Evolutionary conservation across 805 yeast genomes (phyloP), one percentile per base, ranked within the genome.

Genomic region (Starmerella khaoyaiensis): DNA sequence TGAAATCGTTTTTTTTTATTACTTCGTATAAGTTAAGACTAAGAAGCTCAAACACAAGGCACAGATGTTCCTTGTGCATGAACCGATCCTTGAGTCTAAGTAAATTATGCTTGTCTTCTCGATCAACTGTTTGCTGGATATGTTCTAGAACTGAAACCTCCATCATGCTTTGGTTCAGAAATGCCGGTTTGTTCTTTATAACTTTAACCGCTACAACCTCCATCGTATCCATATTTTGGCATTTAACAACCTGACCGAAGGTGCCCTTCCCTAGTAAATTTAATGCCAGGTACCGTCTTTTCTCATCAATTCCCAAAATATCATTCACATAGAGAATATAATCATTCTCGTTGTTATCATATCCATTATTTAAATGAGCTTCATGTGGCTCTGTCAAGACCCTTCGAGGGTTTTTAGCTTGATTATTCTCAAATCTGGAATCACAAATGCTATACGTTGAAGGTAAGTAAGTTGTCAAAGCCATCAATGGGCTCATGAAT

Each of bases 211-310:
- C 98, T 19, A 86, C 81, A 16, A 87, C 72, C 44, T 82, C 87
- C 54, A 83, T 90, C 31, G 84, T 80, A 27, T 69, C 56, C 53
- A 79, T 62, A 53, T 71, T 71, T 56, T 82, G 94, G 60, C 96
- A 87, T 60, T 87, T 90, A 28, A 86, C 93, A 32, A 90, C 99
- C 61, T 90, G 97, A 8, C 98, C 98, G 65, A 90, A 90, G 1
- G 98, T 86, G 2, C 99, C 99, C 44, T 86, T 87, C 1, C 99
- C 99, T 28, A 90, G 60, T 12, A 90, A 67, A 57, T 87, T 97
- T 40, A 90, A 62, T 4, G 90, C 95, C 52, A 90, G 67, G 55
- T 86, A 87, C 54, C 81, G 79, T 37, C 86, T 67, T 41, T 82
- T 86, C 47, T 81, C 90, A 49, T 79, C 82, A 3, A 73, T 67